Percentiles rank a stretch among this genome's conserved stretches.
phyloP scores from a whole-genome alignment of 331 rosid genomes.

The Quercus tomentella region DNA sequence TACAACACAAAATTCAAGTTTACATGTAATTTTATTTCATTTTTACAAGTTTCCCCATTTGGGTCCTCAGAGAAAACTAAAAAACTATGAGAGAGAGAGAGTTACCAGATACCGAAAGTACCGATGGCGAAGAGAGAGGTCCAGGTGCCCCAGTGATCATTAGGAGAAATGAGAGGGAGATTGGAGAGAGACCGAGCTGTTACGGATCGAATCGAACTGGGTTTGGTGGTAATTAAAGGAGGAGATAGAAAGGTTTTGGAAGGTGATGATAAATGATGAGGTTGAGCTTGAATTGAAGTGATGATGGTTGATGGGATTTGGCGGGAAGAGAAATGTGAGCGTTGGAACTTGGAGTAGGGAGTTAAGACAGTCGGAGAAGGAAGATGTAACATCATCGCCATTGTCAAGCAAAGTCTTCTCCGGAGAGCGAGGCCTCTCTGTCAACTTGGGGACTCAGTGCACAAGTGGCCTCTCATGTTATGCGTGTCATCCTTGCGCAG shows the following conservation, averaged over 20 bases:
- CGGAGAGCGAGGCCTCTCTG: not conserved
- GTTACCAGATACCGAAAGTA: conserved; percentile 70
- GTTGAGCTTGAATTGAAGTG: not conserved
- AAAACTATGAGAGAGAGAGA: not conserved
- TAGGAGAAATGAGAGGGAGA: conserved; percentile 47
- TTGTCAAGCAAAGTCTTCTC: not conserved
- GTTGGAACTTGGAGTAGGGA: not conserved
- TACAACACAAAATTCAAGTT: not conserved
- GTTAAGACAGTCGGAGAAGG: not conserved
- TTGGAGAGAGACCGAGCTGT: conserved; percentile 24
- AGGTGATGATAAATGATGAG: not conserved
- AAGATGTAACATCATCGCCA: conserved; percentile 20
- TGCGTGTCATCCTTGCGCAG: too few species aligned
- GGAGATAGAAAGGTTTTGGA: not conserved
- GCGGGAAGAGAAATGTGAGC: conserved; percentile 12
- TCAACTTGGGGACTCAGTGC: not conserved
- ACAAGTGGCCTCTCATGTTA: too few species aligned
- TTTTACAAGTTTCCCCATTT: not conserved
- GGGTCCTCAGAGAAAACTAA: not conserved
- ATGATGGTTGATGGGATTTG: conserved; percentile 5
- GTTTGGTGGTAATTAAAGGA: not conserved
- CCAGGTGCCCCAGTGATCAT: conserved; percentile 77
- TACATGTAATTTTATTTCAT: not conserved
- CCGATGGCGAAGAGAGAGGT: conserved; percentile 60
- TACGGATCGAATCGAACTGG: conserved; percentile 4